Conservation (phyloP, 345 rosid genomes). For the Eucalyptus erythrocorys region DNA sequence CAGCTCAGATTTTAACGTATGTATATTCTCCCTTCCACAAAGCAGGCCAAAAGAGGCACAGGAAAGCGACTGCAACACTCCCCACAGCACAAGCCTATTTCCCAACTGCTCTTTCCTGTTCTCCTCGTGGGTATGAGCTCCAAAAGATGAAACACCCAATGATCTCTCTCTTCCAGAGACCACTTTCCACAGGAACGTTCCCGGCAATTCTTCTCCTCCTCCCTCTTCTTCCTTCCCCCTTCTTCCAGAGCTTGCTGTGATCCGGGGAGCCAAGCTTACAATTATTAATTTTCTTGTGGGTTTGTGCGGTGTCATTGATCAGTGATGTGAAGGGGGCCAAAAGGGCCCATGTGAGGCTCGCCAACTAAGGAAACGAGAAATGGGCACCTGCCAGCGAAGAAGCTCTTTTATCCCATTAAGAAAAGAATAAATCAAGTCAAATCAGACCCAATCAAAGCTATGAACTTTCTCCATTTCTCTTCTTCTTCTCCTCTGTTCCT, state of each 20-base stretch:
- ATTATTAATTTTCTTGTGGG: not conserved
- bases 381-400: constrained; percentile 27
- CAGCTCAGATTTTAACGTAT: not conserved
- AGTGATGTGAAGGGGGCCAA: not conserved
- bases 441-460: not conserved
- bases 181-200: not conserved
- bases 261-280: not conserved
- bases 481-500: not conserved
- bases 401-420: not conserved
- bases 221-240: not conserved
- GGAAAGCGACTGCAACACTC: not conserved
- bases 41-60: not conserved
- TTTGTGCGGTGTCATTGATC: not conserved
- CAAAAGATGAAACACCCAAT: not conserved
- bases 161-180: not conserved
- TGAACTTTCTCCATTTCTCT: not conserved
- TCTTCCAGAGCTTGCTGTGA: not conserved
- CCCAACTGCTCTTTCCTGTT: not conserved
- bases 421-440: not conserved
- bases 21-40: not conserved
- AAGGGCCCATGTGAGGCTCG: not conserved
- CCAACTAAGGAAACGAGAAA: not conserved
- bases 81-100: not conserved
- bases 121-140: not conserved
- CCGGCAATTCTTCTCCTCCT: not conserved